phyloP scores from a whole-genome alignment of 164 flowering plant genomes.

The Magnolia kwangsiensis region DNA sequence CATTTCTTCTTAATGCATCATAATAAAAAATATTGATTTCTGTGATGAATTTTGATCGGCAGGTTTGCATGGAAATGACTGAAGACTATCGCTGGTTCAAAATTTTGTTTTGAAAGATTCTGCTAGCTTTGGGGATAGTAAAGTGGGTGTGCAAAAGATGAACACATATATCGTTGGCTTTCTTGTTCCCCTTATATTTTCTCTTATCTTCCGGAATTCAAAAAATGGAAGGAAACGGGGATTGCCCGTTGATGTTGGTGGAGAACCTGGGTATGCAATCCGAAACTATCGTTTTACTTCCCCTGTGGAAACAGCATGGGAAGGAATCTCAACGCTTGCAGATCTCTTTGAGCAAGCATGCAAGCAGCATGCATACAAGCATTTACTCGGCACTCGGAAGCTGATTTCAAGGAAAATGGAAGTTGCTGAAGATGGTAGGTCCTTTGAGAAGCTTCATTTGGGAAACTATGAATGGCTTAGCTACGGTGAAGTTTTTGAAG shows the following conservation, averaged over 20 bases:
- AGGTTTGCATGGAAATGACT: constrained; percentile 12
- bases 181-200: constrained; percentile 63
- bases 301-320: constrained; percentile 70
- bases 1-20: background rate
- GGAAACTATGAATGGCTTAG: constrained; percentile 85
- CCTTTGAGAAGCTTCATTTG: constrained; percentile 92
- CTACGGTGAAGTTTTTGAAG: constrained; percentile 67
- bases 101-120: constrained; percentile 4
- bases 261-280: constrained; percentile 81
- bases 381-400: constrained; percentile 68
- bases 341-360: constrained; percentile 82
- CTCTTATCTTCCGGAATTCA: constrained; percentile 49
- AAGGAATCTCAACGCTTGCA: constrained; percentile 80
- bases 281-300: constrained; percentile 46
- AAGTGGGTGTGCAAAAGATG: constrained; percentile 33
- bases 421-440: constrained; percentile 56
- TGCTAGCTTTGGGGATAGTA: constrained; percentile 1
- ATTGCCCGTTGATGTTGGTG: constrained; percentile 75
- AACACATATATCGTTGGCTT: constrained; percentile 61
- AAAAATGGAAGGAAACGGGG: constrained; percentile 66
- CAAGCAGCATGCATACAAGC: constrained; percentile 35
- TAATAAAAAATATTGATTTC: constrained; percentile 2
- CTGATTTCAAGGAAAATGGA: constrained; percentile 63
- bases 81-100: background rate
- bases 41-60: constrained; percentile 1